These are phyloP conservation scores for Tillandsia leiboldiana DNA, from an alignment of 176 grass and related monocot genomes.

Conservation along the genomic window DNA sequence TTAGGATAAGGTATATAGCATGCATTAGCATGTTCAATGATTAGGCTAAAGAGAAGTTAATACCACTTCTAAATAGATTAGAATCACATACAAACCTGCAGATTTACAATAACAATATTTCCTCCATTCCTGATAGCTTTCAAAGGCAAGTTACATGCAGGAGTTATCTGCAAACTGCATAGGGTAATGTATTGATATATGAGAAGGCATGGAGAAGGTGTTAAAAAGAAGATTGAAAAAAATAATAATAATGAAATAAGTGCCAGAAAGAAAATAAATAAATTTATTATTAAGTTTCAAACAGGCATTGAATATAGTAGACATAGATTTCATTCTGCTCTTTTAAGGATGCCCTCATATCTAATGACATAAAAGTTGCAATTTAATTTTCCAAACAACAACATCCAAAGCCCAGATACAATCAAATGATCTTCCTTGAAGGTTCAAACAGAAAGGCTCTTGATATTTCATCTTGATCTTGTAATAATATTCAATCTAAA, in stretches of 20 bases:
- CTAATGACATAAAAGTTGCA: not conserved
- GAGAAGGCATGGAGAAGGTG: not conserved
- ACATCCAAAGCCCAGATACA: too few relatives aligned
- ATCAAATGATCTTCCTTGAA: not conserved
- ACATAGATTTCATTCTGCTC: not conserved
- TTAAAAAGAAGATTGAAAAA: not conserved
- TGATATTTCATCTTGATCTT: too few relatives aligned
- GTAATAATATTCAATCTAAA: too few relatives aligned
- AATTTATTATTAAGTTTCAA: not conserved
- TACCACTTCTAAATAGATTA: not conserved
- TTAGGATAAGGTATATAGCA: not conserved
- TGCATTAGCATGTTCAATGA: not conserved
- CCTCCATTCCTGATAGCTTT: conserved; percentile 64
- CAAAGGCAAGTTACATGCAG: conserved; percentile 90
- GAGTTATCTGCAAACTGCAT: conserved; percentile 87
- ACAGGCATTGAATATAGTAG: not conserved
- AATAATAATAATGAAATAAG: not conserved
- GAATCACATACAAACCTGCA: conserved; percentile 50
- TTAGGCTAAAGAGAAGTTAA: not conserved
- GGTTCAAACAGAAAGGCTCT: too few relatives aligned
- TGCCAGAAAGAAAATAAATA: not conserved
- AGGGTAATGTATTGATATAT: conserved; percentile 23
- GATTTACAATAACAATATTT: conserved; percentile 81
- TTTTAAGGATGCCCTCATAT: not conserved
- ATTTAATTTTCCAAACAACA: not conserved